Evolutionary conservation across 768 basidiomycete species (phyloP).

Genomic region (Boletus speciosus): DNA sequence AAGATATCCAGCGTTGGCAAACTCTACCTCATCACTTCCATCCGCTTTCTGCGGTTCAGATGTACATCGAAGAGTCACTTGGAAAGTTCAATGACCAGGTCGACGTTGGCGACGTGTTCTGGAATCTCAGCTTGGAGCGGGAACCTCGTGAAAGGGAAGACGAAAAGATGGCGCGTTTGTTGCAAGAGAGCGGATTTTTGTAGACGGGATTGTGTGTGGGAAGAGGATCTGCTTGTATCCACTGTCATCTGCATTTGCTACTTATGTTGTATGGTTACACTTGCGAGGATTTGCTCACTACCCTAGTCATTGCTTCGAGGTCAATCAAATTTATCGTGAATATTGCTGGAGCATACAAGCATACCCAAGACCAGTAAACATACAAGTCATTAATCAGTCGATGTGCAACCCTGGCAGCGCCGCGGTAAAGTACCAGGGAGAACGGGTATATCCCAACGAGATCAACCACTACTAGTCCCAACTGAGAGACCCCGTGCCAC

Average conservation of each 20-base stretch:
- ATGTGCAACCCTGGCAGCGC: not conserved
- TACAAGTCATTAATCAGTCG: not conserved
- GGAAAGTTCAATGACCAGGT: constrained; percentile 64
- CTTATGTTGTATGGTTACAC: constrained; percentile 22
- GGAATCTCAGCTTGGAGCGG: constrained; percentile 79
- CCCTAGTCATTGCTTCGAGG: constrained; percentile 2
- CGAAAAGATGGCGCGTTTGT: constrained; percentile 89
- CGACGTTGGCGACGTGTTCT: constrained; percentile 74
- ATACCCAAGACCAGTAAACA: not conserved
- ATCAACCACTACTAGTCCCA: not conserved
- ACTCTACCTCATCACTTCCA: constrained; percentile 84
- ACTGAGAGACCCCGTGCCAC: not conserved
- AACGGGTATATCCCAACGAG: not conserved
- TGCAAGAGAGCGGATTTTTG: constrained; percentile 87
- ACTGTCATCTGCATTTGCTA: constrained; percentile 1
- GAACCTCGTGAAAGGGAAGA: constrained; percentile 96
- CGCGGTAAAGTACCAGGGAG: not conserved
- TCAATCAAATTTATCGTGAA: not conserved
- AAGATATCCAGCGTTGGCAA: constrained; percentile 96
- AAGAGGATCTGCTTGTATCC: constrained; percentile 5
- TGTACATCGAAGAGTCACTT: constrained; percentile 77
- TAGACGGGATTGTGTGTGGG: constrained; percentile 28
- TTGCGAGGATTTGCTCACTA: constrained; percentile 12
- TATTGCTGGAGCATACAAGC: not conserved
- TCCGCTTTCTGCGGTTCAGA: constrained; percentile 59